Base-by-base conservation (phyloP, 192 early-diverging fungal genomes). In the Phycomyces nitens region DNA sequence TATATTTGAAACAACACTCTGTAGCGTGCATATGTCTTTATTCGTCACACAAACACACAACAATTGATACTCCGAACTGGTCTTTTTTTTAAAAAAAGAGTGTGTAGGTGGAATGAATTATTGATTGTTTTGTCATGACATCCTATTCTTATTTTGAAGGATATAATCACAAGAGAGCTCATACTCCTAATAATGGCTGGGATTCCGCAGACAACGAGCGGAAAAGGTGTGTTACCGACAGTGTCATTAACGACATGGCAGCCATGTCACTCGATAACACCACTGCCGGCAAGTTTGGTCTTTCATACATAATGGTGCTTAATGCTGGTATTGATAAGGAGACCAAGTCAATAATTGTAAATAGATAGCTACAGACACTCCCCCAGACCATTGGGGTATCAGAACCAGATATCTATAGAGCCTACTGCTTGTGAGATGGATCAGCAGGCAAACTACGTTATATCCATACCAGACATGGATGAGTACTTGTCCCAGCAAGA, bases 181-280 rank as follows among this genome's bases (percentile, higher is more conserved):
- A 57, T 56, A 51, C 14, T 11, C 53, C 63, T 21, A 53, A n/a
- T n/a, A n/a, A 24, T 63, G 62, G 53, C 7, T 54, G 21, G 6
- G 50, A 63, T n/a, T n/a, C 9, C 5, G 5, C 12, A 53, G 12
- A 16, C n/a, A n/a, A 16, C 22, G 52, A 44, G 4, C 63, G 43
- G 43, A 70, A 70, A 26, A 54, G 49, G 20, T 64, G 41, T 44
- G 54, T 70, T 6, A 59, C 69, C 20, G 69, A 66, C 24, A 65
- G 18, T n/a, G 63, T 70, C 55, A 56, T 62, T 16, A 52, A 64
- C 3, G 57, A 70, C 18, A 54, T 70, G 58, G 69, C 71, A 1
- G 71, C 71, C 29, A 66, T 73, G 71, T 73, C 65, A 22, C 47
- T 66, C n/a, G 58, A 63, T 27, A 47, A 11, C 44, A 47, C 44